Percentiles rank a stretch among this genome's conserved stretches.
Conservation (phyloP, 2,329 filamentous ascomycete genomes). For the Lachnellula subtilissima region DNA sequence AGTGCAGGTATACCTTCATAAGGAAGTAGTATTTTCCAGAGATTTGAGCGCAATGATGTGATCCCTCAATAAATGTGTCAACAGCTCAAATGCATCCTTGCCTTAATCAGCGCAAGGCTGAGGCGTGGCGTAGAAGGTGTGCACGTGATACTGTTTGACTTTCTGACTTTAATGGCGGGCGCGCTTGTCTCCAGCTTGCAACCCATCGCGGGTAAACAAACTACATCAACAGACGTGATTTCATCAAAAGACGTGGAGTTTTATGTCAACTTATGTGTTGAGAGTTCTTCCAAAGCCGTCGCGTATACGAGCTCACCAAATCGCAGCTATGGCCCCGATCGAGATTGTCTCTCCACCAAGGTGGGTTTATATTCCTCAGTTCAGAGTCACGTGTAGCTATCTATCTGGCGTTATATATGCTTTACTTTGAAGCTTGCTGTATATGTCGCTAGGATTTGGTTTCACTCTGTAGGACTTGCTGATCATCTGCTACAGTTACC, state of each 20-base stretch:
- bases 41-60: neutral
- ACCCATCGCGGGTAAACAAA: neutral
- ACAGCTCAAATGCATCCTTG: neutral
- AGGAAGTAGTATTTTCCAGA: neutral
- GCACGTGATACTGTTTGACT: neutral
- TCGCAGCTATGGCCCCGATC: conserved; percentile 12
- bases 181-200: neutral
- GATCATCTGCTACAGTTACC: neutral
- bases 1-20: conserved; percentile 2
- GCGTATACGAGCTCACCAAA: neutral
- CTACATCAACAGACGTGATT: neutral
- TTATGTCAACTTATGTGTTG: conserved; percentile 8
- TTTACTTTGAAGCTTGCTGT: neutral
- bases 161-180: conserved; percentile 6
- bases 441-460: neutral
- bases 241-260: neutral
- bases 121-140: neutral
- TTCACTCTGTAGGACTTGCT: neutral
- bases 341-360: conserved; percentile 8
- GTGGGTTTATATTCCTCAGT: neutral
- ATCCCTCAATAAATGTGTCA: neutral
- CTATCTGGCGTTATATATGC: neutral
- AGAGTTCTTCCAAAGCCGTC: conserved; percentile 7
- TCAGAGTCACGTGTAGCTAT: neutral
- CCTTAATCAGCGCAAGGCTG: conserved; percentile 4